Conservation (phyloP, 331 rosid species). For the Quercus tomentella region DNA sequence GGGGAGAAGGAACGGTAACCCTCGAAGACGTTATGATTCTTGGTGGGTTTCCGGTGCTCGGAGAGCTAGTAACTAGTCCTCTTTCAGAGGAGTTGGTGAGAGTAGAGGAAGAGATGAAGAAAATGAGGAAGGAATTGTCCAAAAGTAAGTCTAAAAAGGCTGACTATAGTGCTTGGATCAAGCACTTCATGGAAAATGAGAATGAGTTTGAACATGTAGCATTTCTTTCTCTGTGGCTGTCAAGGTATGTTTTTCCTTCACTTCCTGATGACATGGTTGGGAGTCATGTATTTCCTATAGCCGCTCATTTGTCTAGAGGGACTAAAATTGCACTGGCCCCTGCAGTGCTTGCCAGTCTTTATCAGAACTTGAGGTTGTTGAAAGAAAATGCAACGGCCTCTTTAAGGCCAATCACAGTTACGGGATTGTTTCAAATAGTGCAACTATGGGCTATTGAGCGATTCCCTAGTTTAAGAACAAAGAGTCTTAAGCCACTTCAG, state of each 20-base stretch:
- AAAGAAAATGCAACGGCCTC: not conserved
- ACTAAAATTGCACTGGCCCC: slow-evolving; percentile 44
- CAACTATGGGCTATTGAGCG: too few species aligned
- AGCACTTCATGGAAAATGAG: slow-evolving; percentile 19
- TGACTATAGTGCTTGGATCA: slow-evolving; percentile 13
- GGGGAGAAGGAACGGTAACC: slow-evolving; percentile 56
- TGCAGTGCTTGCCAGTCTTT: slow-evolving; percentile 42
- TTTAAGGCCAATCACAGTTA: not conserved
- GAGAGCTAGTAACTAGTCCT: slow-evolving; percentile 12
- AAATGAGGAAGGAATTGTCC: not conserved
- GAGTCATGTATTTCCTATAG: slow-evolving; percentile 24
- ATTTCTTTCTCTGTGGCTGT: slow-evolving; percentile 32
- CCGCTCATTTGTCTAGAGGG: slow-evolving; percentile 37
- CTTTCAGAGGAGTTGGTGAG: not conserved
- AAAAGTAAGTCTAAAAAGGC: slow-evolving; percentile 2
- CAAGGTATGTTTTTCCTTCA: slow-evolving; percentile 37
- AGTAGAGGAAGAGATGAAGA: slow-evolving; percentile 2
- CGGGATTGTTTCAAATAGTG: too few species aligned
- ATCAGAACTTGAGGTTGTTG: slow-evolving; percentile 36
- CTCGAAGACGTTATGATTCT: slow-evolving; percentile 46
- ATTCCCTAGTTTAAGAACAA: too few species aligned
- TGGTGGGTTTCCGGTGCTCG: slow-evolving; percentile 39
- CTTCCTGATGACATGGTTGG: not conserved
- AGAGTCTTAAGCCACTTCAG: too few species aligned
- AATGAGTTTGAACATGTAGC: slow-evolving; percentile 39